Percentiles rank a stretch among this genome's conserved stretches.
phyloP scores from a whole-genome alignment of 352 stramenopile species.

The Globisporangium canariense region DNA sequence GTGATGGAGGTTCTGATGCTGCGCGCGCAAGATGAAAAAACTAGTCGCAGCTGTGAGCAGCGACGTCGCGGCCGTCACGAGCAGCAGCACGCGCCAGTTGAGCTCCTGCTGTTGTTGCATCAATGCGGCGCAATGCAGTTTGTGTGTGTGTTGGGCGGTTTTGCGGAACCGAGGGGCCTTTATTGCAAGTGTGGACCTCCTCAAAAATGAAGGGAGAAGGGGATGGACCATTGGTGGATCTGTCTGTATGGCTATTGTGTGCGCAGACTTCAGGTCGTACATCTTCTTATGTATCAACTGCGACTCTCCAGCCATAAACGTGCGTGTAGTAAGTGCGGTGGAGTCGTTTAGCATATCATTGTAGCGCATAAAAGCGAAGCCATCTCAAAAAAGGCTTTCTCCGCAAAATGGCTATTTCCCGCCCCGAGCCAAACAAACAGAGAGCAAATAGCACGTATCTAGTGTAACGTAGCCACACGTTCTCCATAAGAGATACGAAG shows the following conservation, averaged over 20 bases:
- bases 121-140: constrained; percentile 9
- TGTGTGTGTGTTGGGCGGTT: not conserved
- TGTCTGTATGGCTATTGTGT: not conserved
- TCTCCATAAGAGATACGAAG: too few relatives aligned
- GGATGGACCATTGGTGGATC: not conserved
- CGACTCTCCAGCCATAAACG: too few relatives aligned
- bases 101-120: constrained; percentile 19
- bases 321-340: too few relatives aligned
- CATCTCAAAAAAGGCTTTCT: not conserved
- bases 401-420: too few relatives aligned
- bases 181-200: not conserved
- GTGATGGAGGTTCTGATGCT: constrained; percentile 16
- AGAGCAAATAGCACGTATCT: not conserved
- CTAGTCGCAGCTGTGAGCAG: constrained; percentile 50
- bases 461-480: too few relatives aligned
- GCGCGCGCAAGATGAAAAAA: constrained; percentile 38
- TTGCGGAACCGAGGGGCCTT: not conserved
- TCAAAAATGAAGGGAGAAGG: not conserved
- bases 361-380: not conserved
- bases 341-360: not conserved
- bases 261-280: too few relatives aligned
- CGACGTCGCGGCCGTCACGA: constrained; percentile 54
- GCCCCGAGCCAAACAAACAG: too few relatives aligned
- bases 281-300: too few relatives aligned
- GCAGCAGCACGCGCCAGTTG: constrained; percentile 47